Base-by-base conservation (phyloP, 2,329 filamentous ascomycete species). In the Beauveria rudraprayagi region DNA sequence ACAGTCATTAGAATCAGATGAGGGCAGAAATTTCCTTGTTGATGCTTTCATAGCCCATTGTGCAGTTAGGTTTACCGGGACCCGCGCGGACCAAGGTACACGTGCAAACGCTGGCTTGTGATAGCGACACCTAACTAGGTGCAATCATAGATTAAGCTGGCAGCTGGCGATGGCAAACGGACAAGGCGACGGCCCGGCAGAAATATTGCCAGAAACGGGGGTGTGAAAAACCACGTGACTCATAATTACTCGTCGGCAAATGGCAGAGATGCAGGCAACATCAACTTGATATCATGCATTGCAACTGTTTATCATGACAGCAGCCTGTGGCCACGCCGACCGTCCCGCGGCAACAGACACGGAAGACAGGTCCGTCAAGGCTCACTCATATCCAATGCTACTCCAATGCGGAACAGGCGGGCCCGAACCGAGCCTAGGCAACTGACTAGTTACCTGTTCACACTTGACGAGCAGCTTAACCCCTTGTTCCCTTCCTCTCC, bases 371-470 rank as follows among this genome's bases (percentile, higher is more conserved):
- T 37, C 34, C 11, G 34, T 8, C 24, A n/a, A 16, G 14, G n/a
- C 54, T 47, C 43, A 44, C n/a, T 30, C 54, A 34, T 26, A 46
- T 24, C 53, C 24, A 30, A 24, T 40, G 34, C 65, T 73, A 73
- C 72, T 74, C 70, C 71, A 73, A 74, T 75, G 73, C 73, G 73
- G 73, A 75, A 73, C 66, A 41, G 53, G 40, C 53, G 40, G 68
- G 66, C 66, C 67, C 64, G 65, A 67, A 37, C 34, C 22, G 24
- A 43, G 63, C 62, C 63, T 62, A 64, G 61, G 26, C 10, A 30
- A 40, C 55, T 10, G 28, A 43, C 43, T 44, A 48, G 16, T 26
- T 30, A 9, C 24, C n/a, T 52, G 22, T n/a, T 10, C 17, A 2
- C 22, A 34, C 3, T 4, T 30, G 24, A 16, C 51, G 3, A 37